Evolutionary conservation across 1,139 yeast genomes (phyloP).

Genomic region (Pichia sp.): DNA sequence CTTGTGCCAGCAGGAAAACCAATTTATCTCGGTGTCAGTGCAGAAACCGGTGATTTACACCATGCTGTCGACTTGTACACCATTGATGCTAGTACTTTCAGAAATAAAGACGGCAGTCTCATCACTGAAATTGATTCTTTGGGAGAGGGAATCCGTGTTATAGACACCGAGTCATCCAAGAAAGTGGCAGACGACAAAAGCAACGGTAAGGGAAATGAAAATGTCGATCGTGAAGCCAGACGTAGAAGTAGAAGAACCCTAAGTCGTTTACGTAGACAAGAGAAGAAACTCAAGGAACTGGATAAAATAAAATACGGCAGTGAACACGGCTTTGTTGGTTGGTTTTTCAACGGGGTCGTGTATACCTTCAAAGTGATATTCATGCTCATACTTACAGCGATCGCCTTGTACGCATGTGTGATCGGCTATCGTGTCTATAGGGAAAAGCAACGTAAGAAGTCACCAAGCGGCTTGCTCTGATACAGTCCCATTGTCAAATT

Average conservation of each 20-base stretch:
- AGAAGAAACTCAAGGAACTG: slow-evolving; percentile 42
- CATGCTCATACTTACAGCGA: slow-evolving; percentile 31
- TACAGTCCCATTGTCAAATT: not conserved
- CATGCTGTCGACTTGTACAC: slow-evolving; percentile 55
- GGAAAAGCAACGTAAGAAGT: slow-evolving; percentile 38
- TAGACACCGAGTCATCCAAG: slow-evolving; percentile 11
- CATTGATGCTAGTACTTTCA: slow-evolving; percentile 23
- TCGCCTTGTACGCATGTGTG: slow-evolving; percentile 44
- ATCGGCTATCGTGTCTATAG: slow-evolving; percentile 48
- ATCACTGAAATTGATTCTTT: slow-evolving; percentile 24
- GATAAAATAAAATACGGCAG: slow-evolving; percentile 31
- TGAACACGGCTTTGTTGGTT: slow-evolving; percentile 33
- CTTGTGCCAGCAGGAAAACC: slow-evolving; percentile 18
- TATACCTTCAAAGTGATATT: slow-evolving; percentile 23
- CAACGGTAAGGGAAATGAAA: not conserved
- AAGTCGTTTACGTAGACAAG: slow-evolving; percentile 32
- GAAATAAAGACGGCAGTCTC: slow-evolving; percentile 19
- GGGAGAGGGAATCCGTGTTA: slow-evolving; percentile 16
- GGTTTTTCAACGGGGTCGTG: slow-evolving; percentile 27
- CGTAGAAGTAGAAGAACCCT: slow-evolving; percentile 38
- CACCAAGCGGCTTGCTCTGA: slow-evolving; percentile 26
- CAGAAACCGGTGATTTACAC: slow-evolving; percentile 78
- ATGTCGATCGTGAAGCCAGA: slow-evolving; percentile 20
- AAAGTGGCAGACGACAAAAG: slow-evolving; percentile 3
- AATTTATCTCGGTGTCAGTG: slow-evolving; percentile 65